Conservation (phyloP, 768 basidiomycete genomes). For the Tulasnella sp. region DNA sequence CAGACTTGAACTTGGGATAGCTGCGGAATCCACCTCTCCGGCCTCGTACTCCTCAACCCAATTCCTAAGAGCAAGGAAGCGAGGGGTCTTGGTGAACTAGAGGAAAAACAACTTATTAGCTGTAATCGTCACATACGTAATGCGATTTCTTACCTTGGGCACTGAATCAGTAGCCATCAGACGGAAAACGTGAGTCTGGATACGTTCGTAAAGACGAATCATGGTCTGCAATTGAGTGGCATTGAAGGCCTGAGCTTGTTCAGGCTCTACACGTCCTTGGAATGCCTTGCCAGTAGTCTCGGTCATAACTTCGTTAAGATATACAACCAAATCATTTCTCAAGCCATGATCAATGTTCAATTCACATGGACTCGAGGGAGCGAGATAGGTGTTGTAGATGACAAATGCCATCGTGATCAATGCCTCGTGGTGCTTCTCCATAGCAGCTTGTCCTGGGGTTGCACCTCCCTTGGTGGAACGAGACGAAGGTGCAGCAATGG, state of each 20-base stretch:
- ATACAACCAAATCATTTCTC: constrained; percentile 85
- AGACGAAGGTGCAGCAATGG: constrained; percentile 34
- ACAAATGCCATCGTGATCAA: constrained; percentile 88
- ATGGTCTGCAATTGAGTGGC: constrained; percentile 92
- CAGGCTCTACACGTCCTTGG: constrained; percentile 64
- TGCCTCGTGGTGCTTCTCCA: constrained; percentile 95
- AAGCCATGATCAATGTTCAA: constrained; percentile 97
- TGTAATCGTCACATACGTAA: neutral
- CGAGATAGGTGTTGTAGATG: constrained; percentile 90
- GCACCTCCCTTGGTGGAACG: constrained; percentile 29
- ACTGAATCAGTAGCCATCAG: constrained; percentile 98
- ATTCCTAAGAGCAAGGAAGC: constrained; percentile 64
- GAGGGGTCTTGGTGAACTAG: constrained; percentile 79
- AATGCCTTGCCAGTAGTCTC: constrained; percentile 26
- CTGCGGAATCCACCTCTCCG: constrained; percentile 42
- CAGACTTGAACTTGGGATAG: constrained; percentile 33
- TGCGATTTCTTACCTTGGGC: constrained; percentile 55
- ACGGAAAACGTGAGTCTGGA: constrained; percentile 93
- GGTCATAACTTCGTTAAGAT: constrained; percentile 81
- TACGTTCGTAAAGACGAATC: constrained; percentile 87
- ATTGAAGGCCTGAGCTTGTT: constrained; percentile 52
- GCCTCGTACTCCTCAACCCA: constrained; percentile 64
- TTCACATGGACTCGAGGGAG: constrained; percentile 88
- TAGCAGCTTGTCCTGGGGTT: constrained; percentile 38
- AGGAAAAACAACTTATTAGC: neutral